Conservation (phyloP, 2,329 filamentous ascomycete genomes). For the Teratosphaeria viscida region DNA sequence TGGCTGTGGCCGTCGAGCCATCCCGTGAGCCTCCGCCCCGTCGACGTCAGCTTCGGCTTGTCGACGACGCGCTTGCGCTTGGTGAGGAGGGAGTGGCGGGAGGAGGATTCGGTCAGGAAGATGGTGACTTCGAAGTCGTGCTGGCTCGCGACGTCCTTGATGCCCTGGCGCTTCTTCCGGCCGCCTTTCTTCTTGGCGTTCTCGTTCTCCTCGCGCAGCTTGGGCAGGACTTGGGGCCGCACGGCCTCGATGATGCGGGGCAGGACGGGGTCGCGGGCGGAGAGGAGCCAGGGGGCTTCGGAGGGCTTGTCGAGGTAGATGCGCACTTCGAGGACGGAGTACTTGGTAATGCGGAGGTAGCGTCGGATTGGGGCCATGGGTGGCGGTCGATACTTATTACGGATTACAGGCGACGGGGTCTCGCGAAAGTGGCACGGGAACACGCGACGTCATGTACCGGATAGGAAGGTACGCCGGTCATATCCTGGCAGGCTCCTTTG, state of each 20-base stretch:
- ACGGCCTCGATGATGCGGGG: slow-evolving; percentile 76
- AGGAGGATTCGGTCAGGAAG: slow-evolving; percentile 78
- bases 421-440: background rate
- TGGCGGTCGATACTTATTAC: too few relatives aligned
- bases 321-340: slow-evolving; percentile 90
- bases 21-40: slow-evolving; percentile 36
- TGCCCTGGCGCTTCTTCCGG: slow-evolving; percentile 51
- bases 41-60: slow-evolving; percentile 34
- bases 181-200: slow-evolving; percentile 49
- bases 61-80: slow-evolving; percentile 66
- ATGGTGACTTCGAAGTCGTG: slow-evolving; percentile 95
- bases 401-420: background rate
- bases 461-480: background rate
- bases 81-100: slow-evolving; percentile 73
- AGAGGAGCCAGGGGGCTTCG: slow-evolving; percentile 74
- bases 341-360: slow-evolving; percentile 84
- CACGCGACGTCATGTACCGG: background rate
- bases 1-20: slow-evolving; percentile 24
- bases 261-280: slow-evolving; percentile 63
- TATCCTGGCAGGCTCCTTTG: background rate
- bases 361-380: slow-evolving; percentile 77
- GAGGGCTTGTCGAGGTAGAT: slow-evolving; percentile 91
- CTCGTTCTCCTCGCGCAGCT: slow-evolving; percentile 75
- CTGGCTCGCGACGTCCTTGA: slow-evolving; percentile 82
- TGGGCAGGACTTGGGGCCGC: slow-evolving; percentile 76